Evolutionary conservation across 768 basidiomycete genomes (phyloP).

Genomic region (Rhizopogon vulgaris): DNA sequence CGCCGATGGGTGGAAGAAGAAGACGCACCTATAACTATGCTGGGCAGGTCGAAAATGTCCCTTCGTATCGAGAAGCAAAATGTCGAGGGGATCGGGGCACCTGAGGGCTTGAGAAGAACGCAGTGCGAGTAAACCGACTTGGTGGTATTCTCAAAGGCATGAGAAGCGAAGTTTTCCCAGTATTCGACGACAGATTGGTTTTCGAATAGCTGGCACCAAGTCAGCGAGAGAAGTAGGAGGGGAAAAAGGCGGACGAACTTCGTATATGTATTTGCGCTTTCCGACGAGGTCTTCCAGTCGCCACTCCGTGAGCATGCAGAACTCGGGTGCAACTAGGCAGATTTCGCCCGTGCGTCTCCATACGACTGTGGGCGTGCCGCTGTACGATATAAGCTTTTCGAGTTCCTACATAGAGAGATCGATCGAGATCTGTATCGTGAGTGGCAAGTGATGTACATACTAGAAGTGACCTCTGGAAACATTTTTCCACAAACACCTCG

Average conservation of each 20-base stretch:
- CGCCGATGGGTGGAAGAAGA: background rate
- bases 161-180: conserved; percentile 94
- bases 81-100: conserved; percentile 81
- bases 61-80: conserved; percentile 95
- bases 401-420: conserved; percentile 57
- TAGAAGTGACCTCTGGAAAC: conserved; percentile 88
- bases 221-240: conserved; percentile 4
- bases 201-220: conserved; percentile 68
- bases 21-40: conserved; percentile 74
- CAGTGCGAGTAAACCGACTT: conserved; percentile 94
- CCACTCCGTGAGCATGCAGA: conserved; percentile 92
- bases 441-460: conserved; percentile 36
- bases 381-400: conserved; percentile 94
- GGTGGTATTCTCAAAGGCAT: conserved; percentile 96
- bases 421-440: background rate
- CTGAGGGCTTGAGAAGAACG: conserved; percentile 78
- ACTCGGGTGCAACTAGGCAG: conserved; percentile 93
- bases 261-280: conserved; percentile 41
- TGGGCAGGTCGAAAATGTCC: conserved; percentile 87
- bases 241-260: conserved; percentile 30
- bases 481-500: conserved; percentile 93
- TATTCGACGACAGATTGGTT: conserved; percentile 93
- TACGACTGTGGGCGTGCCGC: conserved; percentile 94
- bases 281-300: conserved; percentile 73
- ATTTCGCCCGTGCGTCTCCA: conserved; percentile 99